Percentiles rank a stretch among this genome's conserved stretches.
phyloP scores from a whole-genome alignment of 257 asterid species.

The Fraxinus cuspidata region DNA sequence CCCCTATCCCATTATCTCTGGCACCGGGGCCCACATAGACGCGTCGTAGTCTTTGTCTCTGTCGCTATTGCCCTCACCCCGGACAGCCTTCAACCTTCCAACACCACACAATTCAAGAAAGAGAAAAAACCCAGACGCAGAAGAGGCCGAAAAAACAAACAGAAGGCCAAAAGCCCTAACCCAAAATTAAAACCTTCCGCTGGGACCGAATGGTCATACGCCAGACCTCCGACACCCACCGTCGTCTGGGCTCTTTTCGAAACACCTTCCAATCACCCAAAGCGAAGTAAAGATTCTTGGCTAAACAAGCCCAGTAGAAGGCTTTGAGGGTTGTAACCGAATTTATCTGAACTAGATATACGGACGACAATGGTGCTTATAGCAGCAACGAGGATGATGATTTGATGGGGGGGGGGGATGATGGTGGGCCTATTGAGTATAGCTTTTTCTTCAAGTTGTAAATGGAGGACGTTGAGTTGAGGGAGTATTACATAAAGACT shows the following conservation, averaged over 20 bases:
- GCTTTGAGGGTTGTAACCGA: slow-evolving; percentile 45
- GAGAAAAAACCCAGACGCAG: background rate
- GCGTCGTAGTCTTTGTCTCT: slow-evolving; percentile 21
- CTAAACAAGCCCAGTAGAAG: slow-evolving; percentile 42
- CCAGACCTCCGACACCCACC: slow-evolving; percentile 38
- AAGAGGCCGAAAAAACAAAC: slow-evolving; percentile 9
- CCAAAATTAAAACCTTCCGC: slow-evolving; percentile 29
- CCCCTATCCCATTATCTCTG: slow-evolving; percentile 74
- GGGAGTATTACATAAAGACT: slow-evolving; percentile 51
- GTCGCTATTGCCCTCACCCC: slow-evolving; percentile 20
- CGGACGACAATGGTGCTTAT: slow-evolving; percentile 30
- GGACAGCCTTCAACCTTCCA: slow-evolving; percentile 33
- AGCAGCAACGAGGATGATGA: slow-evolving; percentile 49
- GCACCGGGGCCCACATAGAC: slow-evolving; percentile 67
- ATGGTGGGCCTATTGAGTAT: slow-evolving; percentile 29
- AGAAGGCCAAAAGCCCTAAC: slow-evolving; percentile 13
- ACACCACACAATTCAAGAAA: slow-evolving; percentile 41
- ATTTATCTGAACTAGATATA: slow-evolving; percentile 32
- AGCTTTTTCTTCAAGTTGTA: slow-evolving; percentile 50
- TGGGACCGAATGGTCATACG: slow-evolving; percentile 58
- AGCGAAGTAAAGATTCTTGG: slow-evolving; percentile 32
- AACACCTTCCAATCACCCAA: slow-evolving; percentile 30
- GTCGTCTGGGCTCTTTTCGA: slow-evolving; percentile 35
- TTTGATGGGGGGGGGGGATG: slow-evolving; percentile 38
- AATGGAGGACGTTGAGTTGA: slow-evolving; percentile 48